Evolutionary conservation across 2,329 filamentous ascomycete species (phyloP).

Genomic region (Phyllosticta capitalensis): DNA sequence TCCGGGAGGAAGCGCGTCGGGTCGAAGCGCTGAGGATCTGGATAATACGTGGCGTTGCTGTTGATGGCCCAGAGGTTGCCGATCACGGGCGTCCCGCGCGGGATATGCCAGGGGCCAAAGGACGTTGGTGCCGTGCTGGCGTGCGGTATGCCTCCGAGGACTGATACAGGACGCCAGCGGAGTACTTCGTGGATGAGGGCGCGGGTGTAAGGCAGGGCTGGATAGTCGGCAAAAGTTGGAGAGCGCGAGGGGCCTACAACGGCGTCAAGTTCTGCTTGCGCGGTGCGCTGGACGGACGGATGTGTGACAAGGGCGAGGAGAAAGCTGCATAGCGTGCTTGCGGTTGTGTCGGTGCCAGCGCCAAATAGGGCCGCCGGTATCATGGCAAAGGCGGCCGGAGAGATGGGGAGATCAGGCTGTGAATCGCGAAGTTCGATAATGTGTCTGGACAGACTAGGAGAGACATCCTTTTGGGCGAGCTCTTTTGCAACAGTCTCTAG

Average conservation of each 20-base stretch:
- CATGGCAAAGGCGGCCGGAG: slow-evolving; percentile 35
- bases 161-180: slow-evolving; percentile 30
- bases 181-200: slow-evolving; percentile 30
- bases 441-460: slow-evolving; percentile 36
- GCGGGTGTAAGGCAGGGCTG: slow-evolving; percentile 28
- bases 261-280: slow-evolving; percentile 33
- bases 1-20: slow-evolving; percentile 30
- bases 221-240: slow-evolving; percentile 29
- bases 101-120: slow-evolving; percentile 41
- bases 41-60: slow-evolving; percentile 32
- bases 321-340: slow-evolving; percentile 38
- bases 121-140: slow-evolving; percentile 39
- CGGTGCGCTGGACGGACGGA: slow-evolving; percentile 34
- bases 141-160: slow-evolving; percentile 39
- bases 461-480: slow-evolving; percentile 25
- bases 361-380: slow-evolving; percentile 38
- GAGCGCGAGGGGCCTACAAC: slow-evolving; percentile 23
- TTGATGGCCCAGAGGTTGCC: slow-evolving; percentile 38
- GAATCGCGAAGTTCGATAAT: slow-evolving; percentile 29
- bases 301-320: slow-evolving; percentile 41
- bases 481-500: slow-evolving; percentile 33
- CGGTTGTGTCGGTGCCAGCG: slow-evolving; percentile 43
- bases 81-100: slow-evolving; percentile 38
- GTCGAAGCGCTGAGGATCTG: slow-evolving; percentile 30
- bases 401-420: slow-evolving; percentile 20